phyloP scores from a whole-genome alignment of 1,284 basidiomycete species.

The Anthracocystis setariae region DNA sequence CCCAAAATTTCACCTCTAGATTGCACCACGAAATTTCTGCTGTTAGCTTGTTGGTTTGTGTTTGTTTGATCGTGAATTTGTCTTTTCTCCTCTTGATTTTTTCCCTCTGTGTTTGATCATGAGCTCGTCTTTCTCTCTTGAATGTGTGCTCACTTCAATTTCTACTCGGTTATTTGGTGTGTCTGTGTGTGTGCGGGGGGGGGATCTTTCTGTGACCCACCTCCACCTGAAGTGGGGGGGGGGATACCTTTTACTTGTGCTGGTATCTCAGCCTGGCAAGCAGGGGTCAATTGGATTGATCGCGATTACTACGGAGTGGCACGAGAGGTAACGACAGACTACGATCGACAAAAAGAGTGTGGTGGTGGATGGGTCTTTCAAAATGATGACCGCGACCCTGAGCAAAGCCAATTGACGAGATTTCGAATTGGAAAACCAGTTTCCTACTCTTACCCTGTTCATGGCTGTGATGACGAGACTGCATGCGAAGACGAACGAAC shows the following conservation, averaged over 20 bases:
- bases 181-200: too few relatives aligned
- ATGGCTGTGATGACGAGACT: background rate
- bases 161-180: too few relatives aligned
- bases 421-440: background rate
- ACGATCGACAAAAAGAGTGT: background rate
- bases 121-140: too few relatives aligned
- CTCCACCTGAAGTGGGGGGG: too few relatives aligned
- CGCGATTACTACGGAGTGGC: too few relatives aligned
- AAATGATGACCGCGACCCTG: background rate
- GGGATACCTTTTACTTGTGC: too few relatives aligned
- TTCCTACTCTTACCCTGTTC: background rate
- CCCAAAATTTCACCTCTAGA: constrained; percentile 12
- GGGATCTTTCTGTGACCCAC: too few relatives aligned
- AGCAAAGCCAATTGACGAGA: background rate
- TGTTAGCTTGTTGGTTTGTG: background rate
- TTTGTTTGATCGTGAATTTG: background rate
- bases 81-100: too few relatives aligned
- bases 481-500: background rate
- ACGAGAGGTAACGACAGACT: background rate
- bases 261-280: too few relatives aligned
- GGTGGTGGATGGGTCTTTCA: background rate
- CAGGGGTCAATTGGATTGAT: too few relatives aligned
- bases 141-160: too few relatives aligned
- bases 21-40: background rate
- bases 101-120: too few relatives aligned